Percentiles rank a stretch among this genome's conserved stretches.
These are phyloP conservation scores for Vitis vinifera DNA, from an alignment of 164 flowering plant species.

Conservation along the genomic window DNA sequence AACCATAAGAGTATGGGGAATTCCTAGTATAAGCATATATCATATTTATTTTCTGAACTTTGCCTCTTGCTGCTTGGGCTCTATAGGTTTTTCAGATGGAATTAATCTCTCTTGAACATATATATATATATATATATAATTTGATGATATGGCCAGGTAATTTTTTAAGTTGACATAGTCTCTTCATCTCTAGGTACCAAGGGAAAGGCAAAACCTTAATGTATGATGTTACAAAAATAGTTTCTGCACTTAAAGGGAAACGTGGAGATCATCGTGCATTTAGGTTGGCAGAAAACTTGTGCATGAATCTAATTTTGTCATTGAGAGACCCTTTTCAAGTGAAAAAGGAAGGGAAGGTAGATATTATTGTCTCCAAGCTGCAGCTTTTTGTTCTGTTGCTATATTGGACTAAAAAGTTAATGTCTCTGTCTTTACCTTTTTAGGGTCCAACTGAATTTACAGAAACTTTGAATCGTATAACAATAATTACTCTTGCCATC, in stretches of 20 bases:
- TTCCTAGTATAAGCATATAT: neutral
- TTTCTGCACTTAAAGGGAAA: conserved; percentile 75
- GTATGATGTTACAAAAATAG: conserved; percentile 90
- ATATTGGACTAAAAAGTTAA: neutral
- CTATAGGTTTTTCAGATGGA: neutral
- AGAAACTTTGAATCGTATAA: conserved; percentile 87
- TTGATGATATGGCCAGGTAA: neutral
- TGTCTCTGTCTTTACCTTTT: conserved; percentile 8
- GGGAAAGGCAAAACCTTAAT: conserved; percentile 85
- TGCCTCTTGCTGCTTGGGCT: neutral
- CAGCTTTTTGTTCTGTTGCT: conserved; percentile 3
- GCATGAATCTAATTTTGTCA: conserved; percentile 91
- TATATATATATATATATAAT: conserved; percentile 1
- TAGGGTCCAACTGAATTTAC: conserved; percentile 97
- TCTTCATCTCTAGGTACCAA: conserved; percentile 63
- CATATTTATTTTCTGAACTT: neutral
- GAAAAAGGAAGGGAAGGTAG: conserved; percentile 93
- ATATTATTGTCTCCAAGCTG: conserved; percentile 5
- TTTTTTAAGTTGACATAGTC: conserved; percentile 2
- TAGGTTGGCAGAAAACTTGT: conserved; percentile 93
- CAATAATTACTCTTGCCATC: conserved; percentile 84
- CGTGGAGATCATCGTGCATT: conserved; percentile 96
- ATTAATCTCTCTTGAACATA: neutral
- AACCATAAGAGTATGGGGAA: neutral
- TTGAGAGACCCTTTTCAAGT: conserved; percentile 80